Percentiles rank a stretch among this genome's conserved stretches.
These are phyloP conservation scores for Suhomyces prunicola DNA, from an alignment of 805 yeast genomes.

Conservation along the genomic window DNA sequence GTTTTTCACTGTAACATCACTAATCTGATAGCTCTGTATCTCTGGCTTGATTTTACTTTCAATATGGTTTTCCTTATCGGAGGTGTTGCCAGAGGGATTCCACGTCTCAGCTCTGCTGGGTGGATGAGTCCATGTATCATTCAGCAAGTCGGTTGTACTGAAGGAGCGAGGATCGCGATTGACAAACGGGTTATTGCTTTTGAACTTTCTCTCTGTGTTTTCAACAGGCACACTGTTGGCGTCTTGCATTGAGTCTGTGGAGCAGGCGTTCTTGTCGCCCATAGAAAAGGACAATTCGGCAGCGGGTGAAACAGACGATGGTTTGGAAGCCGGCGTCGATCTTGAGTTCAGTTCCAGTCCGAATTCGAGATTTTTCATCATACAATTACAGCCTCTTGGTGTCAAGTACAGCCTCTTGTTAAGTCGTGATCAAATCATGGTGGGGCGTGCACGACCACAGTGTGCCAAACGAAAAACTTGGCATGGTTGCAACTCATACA, in stretches of 20 bases:
- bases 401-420: neutral
- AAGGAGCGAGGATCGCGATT: neutral
- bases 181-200: constrained; percentile 11
- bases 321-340: neutral
- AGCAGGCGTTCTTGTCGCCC: neutral
- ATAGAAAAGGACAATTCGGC: neutral
- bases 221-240: neutral
- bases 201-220: neutral
- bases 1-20: neutral
- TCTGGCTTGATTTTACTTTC: neutral
- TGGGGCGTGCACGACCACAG: neutral
- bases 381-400: neutral
- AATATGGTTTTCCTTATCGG: neutral
- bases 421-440: neutral
- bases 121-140: neutral
- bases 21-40: neutral
- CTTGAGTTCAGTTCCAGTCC: neutral
- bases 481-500: neutral
- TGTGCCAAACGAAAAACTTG: neutral
- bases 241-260: neutral
- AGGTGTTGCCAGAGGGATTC: neutral
- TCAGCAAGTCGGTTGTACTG: neutral
- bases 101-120: neutral
- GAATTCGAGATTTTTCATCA: constrained; percentile 1
- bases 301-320: neutral